phyloP scores from a whole-genome alignment of 306 rosid species.

The Vigna angularis region DNA sequence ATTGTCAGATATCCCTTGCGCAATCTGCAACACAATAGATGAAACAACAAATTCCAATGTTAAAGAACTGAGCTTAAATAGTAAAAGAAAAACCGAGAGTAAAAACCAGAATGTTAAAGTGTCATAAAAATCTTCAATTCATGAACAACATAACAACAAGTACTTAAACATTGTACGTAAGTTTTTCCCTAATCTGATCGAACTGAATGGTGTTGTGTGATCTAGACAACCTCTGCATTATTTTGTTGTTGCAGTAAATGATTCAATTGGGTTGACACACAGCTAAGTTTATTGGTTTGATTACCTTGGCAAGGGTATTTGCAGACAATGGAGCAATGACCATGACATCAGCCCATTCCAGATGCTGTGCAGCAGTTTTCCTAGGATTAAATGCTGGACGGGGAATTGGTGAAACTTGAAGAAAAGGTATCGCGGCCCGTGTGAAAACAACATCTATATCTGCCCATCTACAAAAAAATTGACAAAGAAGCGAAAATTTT shows the following conservation, averaged over 20 bases:
- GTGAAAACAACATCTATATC: conserved; percentile 72
- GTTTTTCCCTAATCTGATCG: no score
- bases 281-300: neutral
- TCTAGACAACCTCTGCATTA: no score
- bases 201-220: no score
- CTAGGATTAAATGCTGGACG: conserved; percentile 27
- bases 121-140: no score
- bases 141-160: no score
- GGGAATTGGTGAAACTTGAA: conserved; percentile 56
- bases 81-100: no score
- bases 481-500: conserved; percentile 70
- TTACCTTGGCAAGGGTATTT: conserved; percentile 92
- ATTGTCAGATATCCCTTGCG: conserved; percentile 76
- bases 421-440: conserved; percentile 60
- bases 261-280: no score
- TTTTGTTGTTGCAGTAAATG: no score
- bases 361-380: conserved; percentile 41
- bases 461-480: conserved; percentile 70
- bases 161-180: no score
- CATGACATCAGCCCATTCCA: conserved; percentile 87
- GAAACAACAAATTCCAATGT: neutral
- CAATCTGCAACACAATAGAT: conserved; percentile 56
- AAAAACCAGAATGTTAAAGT: no score
- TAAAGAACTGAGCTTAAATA: no score
- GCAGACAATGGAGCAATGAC: conserved; percentile 92